Conservation (phyloP, 495 filamentous ascomycete species). For the Amniculicola lignicola region DNA sequence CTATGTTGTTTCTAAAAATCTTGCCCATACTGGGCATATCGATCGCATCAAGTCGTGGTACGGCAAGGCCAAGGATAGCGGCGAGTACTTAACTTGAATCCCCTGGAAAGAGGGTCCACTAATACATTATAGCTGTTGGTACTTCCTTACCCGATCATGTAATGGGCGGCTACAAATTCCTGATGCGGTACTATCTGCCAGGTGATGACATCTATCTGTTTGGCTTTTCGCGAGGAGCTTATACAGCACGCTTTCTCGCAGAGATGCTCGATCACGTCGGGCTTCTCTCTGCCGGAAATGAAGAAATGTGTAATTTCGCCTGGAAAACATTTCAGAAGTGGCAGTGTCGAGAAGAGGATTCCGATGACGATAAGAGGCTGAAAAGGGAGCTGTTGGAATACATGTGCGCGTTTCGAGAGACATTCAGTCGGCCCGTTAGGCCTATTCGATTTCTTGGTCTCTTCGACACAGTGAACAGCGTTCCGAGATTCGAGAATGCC, state of each 20-base stretch:
- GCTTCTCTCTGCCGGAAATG: slow-evolving; percentile 76
- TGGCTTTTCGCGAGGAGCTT: slow-evolving; percentile 83
- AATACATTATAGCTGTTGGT: slow-evolving; percentile 33
- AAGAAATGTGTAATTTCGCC: slow-evolving; percentile 79
- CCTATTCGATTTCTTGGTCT: slow-evolving; percentile 68
- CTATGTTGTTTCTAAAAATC: slow-evolving; percentile 60
- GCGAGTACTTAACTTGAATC: too few relatives aligned
- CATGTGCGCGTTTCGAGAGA: slow-evolving; percentile 81
- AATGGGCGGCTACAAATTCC: slow-evolving; percentile 80
- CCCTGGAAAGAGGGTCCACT: too few relatives aligned
- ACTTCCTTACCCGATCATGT: slow-evolving; percentile 82
- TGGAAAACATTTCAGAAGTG: slow-evolving; percentile 88
- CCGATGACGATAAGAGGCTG: slow-evolving; percentile 55
- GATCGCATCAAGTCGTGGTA: slow-evolving; percentile 72
- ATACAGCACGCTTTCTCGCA: slow-evolving; percentile 79
- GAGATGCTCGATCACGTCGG: slow-evolving; percentile 87
- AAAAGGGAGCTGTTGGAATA: slow-evolving; percentile 68
- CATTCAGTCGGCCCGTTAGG: slow-evolving; percentile 73
- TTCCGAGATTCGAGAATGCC: slow-evolving; percentile 76
- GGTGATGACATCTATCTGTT: slow-evolving; percentile 82
- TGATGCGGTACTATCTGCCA: slow-evolving; percentile 79
- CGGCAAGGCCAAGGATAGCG: slow-evolving; percentile 75
- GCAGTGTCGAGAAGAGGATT: slow-evolving; percentile 64
- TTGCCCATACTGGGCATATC: slow-evolving; percentile 62
- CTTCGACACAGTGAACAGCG: slow-evolving; percentile 78